These are phyloP conservation scores for Suillus subluteus DNA, from an alignment of 768 basidiomycete species.

Conservation along the genomic window DNA sequence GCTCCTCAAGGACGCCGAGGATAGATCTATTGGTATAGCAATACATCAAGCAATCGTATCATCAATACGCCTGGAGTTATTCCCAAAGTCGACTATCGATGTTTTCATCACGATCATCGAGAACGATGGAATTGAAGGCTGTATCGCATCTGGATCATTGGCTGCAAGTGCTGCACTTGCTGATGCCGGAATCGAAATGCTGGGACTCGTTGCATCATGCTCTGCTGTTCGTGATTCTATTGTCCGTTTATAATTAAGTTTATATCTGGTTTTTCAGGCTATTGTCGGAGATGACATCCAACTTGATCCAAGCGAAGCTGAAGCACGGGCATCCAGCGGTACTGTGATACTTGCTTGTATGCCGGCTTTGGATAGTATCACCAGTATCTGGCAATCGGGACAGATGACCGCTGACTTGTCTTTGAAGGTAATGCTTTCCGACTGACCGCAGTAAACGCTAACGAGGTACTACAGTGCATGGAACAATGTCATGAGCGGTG, in stretches of 20 bases:
- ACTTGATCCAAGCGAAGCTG: constrained; percentile 81
- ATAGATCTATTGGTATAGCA: constrained; percentile 78
- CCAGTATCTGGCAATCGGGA: constrained; percentile 88
- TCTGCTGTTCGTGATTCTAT: constrained; percentile 60
- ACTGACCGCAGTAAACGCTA: background rate
- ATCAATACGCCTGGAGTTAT: constrained; percentile 80
- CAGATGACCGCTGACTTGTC: constrained; percentile 56
- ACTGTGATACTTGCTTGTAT: constrained; percentile 83
- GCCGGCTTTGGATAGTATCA: constrained; percentile 84
- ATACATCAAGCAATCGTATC: constrained; percentile 87
- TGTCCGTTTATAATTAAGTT: constrained; percentile 6
- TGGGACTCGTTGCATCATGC: constrained; percentile 85
- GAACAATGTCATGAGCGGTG: constrained; percentile 71
- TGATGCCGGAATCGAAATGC: constrained; percentile 90
- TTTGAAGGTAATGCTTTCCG: constrained; percentile 51
- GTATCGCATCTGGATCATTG: constrained; percentile 82
- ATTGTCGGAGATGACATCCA: constrained; percentile 61
- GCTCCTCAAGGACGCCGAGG: constrained; percentile 85
- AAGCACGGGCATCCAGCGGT: constrained; percentile 59
- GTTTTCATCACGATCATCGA: constrained; percentile 89
- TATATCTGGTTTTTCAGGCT: constrained; percentile 45
- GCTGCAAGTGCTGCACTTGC: constrained; percentile 92
- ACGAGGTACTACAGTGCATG: constrained; percentile 54
- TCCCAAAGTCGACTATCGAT: constrained; percentile 96
- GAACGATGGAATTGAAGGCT: constrained; percentile 88